phyloP scores from a whole-genome alignment of 2,329 filamentous ascomycete species.

The Aspergillus tanneri region DNA sequence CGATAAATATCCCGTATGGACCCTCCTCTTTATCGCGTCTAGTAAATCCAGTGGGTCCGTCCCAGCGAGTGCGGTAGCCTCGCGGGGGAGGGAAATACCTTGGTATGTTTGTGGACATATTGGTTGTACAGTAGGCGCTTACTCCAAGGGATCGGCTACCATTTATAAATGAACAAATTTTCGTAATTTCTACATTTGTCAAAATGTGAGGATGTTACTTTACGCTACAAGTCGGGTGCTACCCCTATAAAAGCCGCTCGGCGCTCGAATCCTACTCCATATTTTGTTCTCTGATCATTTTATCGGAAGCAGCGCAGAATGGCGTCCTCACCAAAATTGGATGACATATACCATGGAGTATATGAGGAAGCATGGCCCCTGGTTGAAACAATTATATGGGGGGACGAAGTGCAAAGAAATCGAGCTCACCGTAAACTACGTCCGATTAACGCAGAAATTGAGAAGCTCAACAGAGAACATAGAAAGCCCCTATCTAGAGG shows the following conservation, averaged over 20 bases:
- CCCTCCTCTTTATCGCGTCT: constrained; percentile 5
- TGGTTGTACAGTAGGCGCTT: too few species aligned
- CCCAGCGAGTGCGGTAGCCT: background rate
- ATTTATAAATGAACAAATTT: too few species aligned
- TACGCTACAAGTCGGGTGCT: too few species aligned
- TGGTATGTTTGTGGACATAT: background rate
- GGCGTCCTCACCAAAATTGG: background rate
- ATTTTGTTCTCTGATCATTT: too few species aligned
- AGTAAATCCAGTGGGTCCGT: constrained; percentile 4
- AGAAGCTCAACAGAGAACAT: too few species aligned
- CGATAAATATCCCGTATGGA: constrained; percentile 8
- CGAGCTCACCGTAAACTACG: background rate
- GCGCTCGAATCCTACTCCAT: too few species aligned
- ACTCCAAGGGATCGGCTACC: too few species aligned
- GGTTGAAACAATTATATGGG: background rate
- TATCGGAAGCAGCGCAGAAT: too few species aligned
- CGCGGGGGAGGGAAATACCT: background rate
- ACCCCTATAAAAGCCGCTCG: too few species aligned
- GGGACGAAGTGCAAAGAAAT: background rate
- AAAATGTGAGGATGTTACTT: too few species aligned
- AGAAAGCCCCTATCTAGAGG: too few species aligned
- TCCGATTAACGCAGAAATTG: background rate
- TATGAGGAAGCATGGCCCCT: background rate
- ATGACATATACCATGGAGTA: background rate
- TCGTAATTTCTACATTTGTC: too few species aligned